Percentiles rank a stretch among this genome's conserved stretches.
Conservation (phyloP, 1,284 basidiomycete species). For the Pulveroboletus sp. region DNA sequence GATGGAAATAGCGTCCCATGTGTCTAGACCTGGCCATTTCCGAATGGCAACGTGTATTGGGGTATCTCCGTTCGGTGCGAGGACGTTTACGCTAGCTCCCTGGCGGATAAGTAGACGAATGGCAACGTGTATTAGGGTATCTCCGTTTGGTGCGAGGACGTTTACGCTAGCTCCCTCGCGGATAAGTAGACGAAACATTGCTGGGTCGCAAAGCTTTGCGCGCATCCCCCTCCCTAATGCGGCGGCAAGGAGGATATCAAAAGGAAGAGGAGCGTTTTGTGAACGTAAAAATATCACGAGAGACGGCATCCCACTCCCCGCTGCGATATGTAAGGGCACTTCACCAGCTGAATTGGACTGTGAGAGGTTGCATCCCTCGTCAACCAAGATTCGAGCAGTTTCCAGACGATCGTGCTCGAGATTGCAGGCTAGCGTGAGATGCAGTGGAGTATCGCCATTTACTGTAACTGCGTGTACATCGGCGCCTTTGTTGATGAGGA, state of each 20-base stretch:
- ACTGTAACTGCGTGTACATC: not conserved
- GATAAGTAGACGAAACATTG: not conserved
- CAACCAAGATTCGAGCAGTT: not conserved
- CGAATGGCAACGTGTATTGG: not conserved
- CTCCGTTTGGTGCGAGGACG: not conserved
- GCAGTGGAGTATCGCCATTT: not conserved
- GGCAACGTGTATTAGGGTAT: slow-evolving; percentile 1
- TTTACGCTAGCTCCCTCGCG: slow-evolving; percentile 1
- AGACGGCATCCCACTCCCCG: not conserved
- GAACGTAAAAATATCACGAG: not conserved
- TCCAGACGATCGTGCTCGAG: not conserved
- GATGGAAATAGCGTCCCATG: not conserved
- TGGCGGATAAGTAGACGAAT: not conserved
- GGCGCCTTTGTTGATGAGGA: not conserved
- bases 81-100: too few species aligned
- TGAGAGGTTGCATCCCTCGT: not conserved
- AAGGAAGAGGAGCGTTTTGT: not conserved
- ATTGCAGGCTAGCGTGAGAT: not conserved
- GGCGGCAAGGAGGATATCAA: slow-evolving; percentile 1
- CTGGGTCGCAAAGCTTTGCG: too few species aligned
- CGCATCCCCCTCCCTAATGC: not conserved
- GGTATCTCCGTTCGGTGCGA: too few species aligned
- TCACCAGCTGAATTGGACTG: not conserved
- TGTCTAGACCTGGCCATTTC: too few species aligned
- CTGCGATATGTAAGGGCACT: slow-evolving; percentile 2